phyloP scores from a whole-genome alignment of 2,329 filamentous ascomycete species.

The Drechslerella dactyloides region DNA sequence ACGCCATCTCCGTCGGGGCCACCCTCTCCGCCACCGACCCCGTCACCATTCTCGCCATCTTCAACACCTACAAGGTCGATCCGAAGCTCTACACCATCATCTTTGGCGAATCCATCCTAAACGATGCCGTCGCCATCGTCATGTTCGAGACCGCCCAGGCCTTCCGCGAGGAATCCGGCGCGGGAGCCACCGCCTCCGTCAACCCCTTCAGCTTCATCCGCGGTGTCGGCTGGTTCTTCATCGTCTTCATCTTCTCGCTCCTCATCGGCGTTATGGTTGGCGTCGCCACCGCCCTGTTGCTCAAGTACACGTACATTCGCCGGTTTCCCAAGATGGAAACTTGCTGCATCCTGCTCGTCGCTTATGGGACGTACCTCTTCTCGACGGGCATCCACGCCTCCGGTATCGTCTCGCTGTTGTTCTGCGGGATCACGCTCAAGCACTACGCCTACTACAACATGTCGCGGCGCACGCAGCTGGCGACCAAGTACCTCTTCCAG shows the following conservation, averaged over 20 bases:
- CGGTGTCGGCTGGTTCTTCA: slow-evolving; percentile 89
- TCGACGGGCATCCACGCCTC: slow-evolving; percentile 96
- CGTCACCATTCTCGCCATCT: slow-evolving; percentile 96
- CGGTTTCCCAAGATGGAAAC: slow-evolving; percentile 96
- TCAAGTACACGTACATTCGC: slow-evolving; percentile 94
- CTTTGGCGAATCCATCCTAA: slow-evolving; percentile 96
- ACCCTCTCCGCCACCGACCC: slow-evolving; percentile 96
- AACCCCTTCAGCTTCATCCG: slow-evolving; percentile 85
- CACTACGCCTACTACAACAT: slow-evolving; percentile 99
- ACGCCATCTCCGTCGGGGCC: slow-evolving; percentile 94
- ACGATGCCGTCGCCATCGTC: slow-evolving; percentile 97
- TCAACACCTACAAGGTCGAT: slow-evolving; percentile 99
- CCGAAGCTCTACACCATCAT: slow-evolving; percentile 98
- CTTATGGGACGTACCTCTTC: slow-evolving; percentile 97
- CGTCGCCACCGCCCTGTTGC: slow-evolving; percentile 80
- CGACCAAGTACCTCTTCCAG: slow-evolving; percentile 97
- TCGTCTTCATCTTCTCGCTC: slow-evolving; percentile 94
- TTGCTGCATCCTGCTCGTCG: slow-evolving; percentile 88
- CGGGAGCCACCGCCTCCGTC: slow-evolving; percentile 57
- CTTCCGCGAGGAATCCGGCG: slow-evolving; percentile 74
- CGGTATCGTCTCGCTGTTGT: slow-evolving; percentile 93
- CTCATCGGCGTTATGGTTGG: slow-evolving; percentile 87
- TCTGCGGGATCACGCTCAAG: slow-evolving; percentile 97
- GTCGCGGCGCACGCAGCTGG: slow-evolving; percentile 94
- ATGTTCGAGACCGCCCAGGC: slow-evolving; percentile 97